Conservation (phyloP, 192 early-diverging fungal genomes). For the Funneliformis geosporum region DNA sequence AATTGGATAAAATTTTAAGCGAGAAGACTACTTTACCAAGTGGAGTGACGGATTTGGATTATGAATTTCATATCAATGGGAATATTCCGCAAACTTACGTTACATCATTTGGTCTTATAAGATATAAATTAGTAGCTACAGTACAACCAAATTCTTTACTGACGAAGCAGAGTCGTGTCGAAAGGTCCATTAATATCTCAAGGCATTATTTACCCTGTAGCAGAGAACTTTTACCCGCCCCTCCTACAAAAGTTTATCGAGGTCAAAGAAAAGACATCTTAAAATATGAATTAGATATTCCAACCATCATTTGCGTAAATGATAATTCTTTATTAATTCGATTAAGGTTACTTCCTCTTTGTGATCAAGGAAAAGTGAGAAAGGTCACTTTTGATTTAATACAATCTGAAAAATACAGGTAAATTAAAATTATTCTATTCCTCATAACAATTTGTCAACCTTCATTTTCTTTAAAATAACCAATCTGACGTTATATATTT, state of each 20-base stretch:
- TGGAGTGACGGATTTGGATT: slow-evolving; percentile 29
- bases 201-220: slow-evolving; percentile 32
- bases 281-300: slow-evolving; percentile 34
- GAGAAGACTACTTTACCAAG: slow-evolving; percentile 6
- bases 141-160: slow-evolving; percentile 31
- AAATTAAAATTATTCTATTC: not conserved
- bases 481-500: not conserved
- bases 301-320: slow-evolving; percentile 18
- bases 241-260: slow-evolving; percentile 33
- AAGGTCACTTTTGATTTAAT: slow-evolving; percentile 22
- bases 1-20: not conserved
- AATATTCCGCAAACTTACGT: slow-evolving; percentile 31
- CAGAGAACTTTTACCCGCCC: slow-evolving; percentile 25
- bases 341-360: slow-evolving; percentile 24
- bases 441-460: not conserved
- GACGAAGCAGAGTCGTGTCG: not conserved
- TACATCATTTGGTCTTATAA: slow-evolving; percentile 27
- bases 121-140: slow-evolving; percentile 24
- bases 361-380: slow-evolving; percentile 2
- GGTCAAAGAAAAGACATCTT: slow-evolving; percentile 30
- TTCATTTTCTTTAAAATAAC: not conserved
- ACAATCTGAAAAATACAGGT: slow-evolving; percentile 36
- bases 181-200: slow-evolving; percentile 8
- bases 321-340: slow-evolving; percentile 24
- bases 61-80: slow-evolving; percentile 15